Evolutionary conservation across 73 alveolate genomes (phyloP), one percentile per base, ranked within the genome.

Genomic region (Uronychia binucleata): DNA sequence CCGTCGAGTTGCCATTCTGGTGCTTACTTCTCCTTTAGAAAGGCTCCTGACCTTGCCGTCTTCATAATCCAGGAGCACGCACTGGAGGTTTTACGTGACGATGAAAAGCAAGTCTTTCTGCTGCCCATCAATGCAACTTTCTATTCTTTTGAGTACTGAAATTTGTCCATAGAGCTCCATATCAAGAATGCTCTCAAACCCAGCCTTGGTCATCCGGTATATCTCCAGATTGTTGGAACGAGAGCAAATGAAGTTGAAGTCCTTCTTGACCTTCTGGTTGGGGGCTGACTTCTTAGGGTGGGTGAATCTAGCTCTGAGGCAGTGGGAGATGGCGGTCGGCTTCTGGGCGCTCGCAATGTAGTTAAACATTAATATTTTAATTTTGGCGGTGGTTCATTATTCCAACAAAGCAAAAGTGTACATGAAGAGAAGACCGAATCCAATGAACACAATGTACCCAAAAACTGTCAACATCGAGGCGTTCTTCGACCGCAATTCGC

Each of bases 341-440:
- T 46, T 46, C 67, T 46, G 67, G 19, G 67, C 67, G 19, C 67
- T 46, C 19, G 67, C 67, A 46, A 46, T 46, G 67, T 46, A 46
- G 67, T 46, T 46, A 46, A 46, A 46, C 67, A 46, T 46, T 46
- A 46, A 11, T 46, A 46, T 46, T 46, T 46, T 67, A 67, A 67
- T 13, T 67, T 30, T 13, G 5, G 8, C 13, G 32, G 29, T 5
- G 78, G 29, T 76, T 25, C 26, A 25, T 88, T 90, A 88, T 75
- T 88, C 94, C 27, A 88, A 75, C 76, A 88, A 58, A 26, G 94
- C 94, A 75, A 88, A 88, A n/a, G 82, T 83, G 57, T 33, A 82
- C 94, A 88, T 88, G 58, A 88, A 88, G 80, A 81, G 76, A 1
- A 88, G 87, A 34, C 94, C 94, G 0, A 81, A 57, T 26, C 59